Percentiles rank a stretch among this genome's conserved stretches.
phyloP scores from a whole-genome alignment of 768 basidiomycete species.

The Fomitopsis serialis region DNA sequence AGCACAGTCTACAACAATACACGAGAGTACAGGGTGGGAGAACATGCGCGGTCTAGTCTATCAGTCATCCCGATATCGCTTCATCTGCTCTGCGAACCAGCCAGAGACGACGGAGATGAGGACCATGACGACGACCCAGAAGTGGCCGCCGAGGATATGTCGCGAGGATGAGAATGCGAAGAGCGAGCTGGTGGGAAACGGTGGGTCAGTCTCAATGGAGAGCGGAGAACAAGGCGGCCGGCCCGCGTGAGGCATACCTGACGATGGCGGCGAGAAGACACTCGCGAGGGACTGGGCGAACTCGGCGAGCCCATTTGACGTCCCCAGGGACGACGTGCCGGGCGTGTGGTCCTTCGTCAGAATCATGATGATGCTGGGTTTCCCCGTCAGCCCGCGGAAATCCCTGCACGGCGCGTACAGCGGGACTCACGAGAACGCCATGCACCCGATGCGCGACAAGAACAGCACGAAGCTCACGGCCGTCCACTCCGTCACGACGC shows the following conservation, averaged over 20 bases:
- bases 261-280: constrained; percentile 24
- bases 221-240: too few relatives aligned
- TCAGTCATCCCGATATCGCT: constrained; percentile 16
- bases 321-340: constrained; percentile 21
- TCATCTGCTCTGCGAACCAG: constrained; percentile 14
- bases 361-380: constrained; percentile 26
- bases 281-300: constrained; percentile 24
- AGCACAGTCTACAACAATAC: neutral
- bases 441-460: constrained; percentile 37
- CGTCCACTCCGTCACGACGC: constrained; percentile 40
- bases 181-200: constrained; percentile 13
- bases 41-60: neutral
- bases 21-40: too few relatives aligned
- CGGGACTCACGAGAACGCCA: constrained; percentile 49
- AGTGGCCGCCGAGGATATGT: constrained; percentile 17
- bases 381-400: neutral
- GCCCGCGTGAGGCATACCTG: constrained; percentile 10
- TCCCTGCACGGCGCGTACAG: neutral
- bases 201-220: too few relatives aligned
- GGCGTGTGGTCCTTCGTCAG: constrained; percentile 25
- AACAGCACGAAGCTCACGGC: constrained; percentile 42
- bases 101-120: constrained; percentile 12
- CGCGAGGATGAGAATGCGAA: constrained; percentile 21
- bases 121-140: constrained; percentile 22
- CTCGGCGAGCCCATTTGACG: constrained; percentile 28